A percentile compares a stretch with the other conserved stretches of the same genome.
Evolutionary conservation across 176 grass and related monocot genomes (phyloP).

Genomic region (sorghum (Sorghum bicolor)): Sorghum_bicolor_NCBIv3 NC_012874.2:55203001-55203500

Average conservation of each 20-base stretch:
- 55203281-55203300: neutral
- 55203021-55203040: constrained; percentile 67
- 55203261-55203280: neutral
- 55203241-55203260: neutral
- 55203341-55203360: constrained; percentile 80
- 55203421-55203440: constrained; percentile 90
- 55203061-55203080: constrained; percentile 68
- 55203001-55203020: constrained; percentile 60
- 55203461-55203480: constrained; percentile 73
- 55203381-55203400: constrained; percentile 90
- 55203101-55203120: constrained; percentile 80
- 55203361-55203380: constrained; percentile 87
- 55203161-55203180: neutral
- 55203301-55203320: neutral
- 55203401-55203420: constrained; percentile 88
- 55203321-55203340: constrained; percentile 80
- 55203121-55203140: neutral
- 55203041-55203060: constrained; percentile 88
- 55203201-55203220: neutral
- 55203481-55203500: constrained; percentile 59
- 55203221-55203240: neutral
- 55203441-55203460: constrained; percentile 93
- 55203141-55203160: constrained; percentile 2
- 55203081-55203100: constrained; percentile 75
- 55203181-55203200: too few species aligned